Base-by-base conservation (phyloP, 768 basidiomycete genomes). In the Sarcodon sp. region DNA sequence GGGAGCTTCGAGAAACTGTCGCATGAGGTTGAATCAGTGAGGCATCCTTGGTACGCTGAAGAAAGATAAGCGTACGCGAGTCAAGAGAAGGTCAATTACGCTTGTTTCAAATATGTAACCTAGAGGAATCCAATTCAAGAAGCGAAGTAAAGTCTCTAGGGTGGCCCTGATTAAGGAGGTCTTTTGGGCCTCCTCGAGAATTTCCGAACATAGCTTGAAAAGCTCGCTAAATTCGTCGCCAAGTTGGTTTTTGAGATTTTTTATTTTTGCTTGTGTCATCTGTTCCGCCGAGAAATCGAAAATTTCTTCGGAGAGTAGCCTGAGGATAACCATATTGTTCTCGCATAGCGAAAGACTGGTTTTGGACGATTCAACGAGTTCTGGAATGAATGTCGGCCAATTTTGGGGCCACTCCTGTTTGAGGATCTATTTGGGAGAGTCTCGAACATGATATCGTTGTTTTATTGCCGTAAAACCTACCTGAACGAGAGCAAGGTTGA, bases 371-470 rank as follows among this genome's bases (percentile, higher is more conserved):
- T 89, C 83, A 49, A 94, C 89, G 45, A 96, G 86, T 65, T 96
- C 90, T n/a, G 86, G 80, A 57, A 93, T 92, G 69, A 94, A 96
- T 13, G 77, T 85, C 21, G 92, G 91, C 92, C 92, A 97, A 59
- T 92, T 89, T 62, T 93, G 87, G n/a, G 92, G 92, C 92, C 92
- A 97, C 64, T 94, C 93, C 71, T 96, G 92, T 66, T 96, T 97
- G 54, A 97, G 70, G 50, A 97, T 93, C 89, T 96, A 59, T 32
- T 27, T 9, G 13, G 39, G 7, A 9, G 8, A 41, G 8, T 15
- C 27, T 41, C 13, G 4, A 11, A 13, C 5, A 27, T 2, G 4
- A 27, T 27, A 18, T 15, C 32, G 18, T 6, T n/a, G 44, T 36
- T 5, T 35, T 44, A 27, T 49, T 43, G 32, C 18, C 35, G 46